Percentiles rank a stretch among this genome's conserved stretches.
Conservation (phyloP, 2,329 filamentous ascomycete species). For the Trichophyton simii region DNA sequence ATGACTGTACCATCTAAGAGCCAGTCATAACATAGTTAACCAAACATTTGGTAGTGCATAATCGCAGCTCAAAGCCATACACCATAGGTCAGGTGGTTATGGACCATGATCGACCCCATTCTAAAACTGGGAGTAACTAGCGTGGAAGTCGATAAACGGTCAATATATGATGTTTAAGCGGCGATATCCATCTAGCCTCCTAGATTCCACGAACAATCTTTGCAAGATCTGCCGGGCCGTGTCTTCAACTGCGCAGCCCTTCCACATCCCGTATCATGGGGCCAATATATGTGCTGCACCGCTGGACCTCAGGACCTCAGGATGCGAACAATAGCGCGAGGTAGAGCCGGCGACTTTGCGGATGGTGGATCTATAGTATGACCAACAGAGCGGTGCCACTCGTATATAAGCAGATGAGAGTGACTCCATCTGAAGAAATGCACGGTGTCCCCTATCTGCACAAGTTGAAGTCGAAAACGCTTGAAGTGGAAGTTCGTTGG, state of each 20-base stretch:
- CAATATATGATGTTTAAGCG: background rate
- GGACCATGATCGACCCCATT: too few species aligned
- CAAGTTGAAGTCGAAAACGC: too few species aligned
- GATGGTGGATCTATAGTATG: background rate
- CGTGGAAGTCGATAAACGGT: too few species aligned
- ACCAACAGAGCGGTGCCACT: constrained; percentile 11
- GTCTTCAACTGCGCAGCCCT: background rate
- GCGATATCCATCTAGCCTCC: background rate
- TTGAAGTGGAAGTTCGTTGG: too few species aligned
- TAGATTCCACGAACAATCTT: background rate
- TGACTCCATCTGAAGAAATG: constrained; percentile 6
- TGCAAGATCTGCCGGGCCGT: background rate
- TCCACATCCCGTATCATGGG: background rate
- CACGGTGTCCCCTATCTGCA: too few species aligned
- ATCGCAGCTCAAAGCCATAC: too few species aligned
- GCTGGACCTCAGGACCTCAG: background rate
- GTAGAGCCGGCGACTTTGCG: background rate
- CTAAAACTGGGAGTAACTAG: too few species aligned
- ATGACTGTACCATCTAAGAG: too few species aligned
- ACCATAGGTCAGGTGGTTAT: too few species aligned
- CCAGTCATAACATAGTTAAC: too few species aligned
- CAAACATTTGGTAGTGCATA: too few species aligned
- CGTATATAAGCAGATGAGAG: constrained; percentile 15
- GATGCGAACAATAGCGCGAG: background rate
- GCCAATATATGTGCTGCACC: background rate